phyloP scores from a whole-genome alignment of 768 basidiomycete species.

The Termitomyces titanicus region DNA sequence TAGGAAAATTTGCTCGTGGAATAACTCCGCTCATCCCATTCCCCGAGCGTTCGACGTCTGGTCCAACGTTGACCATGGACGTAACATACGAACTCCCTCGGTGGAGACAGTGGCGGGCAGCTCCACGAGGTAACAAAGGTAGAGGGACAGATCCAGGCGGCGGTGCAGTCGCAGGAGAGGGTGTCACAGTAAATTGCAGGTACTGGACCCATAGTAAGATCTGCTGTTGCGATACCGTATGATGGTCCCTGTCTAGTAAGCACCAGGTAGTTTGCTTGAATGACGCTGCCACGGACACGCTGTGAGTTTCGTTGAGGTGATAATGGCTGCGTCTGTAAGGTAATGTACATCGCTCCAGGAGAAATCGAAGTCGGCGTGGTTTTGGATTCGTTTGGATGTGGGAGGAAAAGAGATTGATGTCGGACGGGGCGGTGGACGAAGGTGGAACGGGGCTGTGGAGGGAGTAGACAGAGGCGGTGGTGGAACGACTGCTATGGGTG shows the following conservation, averaged over 20 bases:
- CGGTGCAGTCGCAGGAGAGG: slow-evolving; percentile 30
- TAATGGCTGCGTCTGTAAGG: no score
- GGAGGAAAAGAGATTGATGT: no score
- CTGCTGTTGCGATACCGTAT: slow-evolving; percentile 52
- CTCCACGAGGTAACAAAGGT: slow-evolving; percentile 2
- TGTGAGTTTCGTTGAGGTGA: slow-evolving; percentile 7
- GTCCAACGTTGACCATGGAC: background rate
- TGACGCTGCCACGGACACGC: slow-evolving; percentile 12
- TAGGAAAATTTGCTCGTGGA: no score
- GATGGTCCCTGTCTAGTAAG: slow-evolving; percentile 11
- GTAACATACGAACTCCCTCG: slow-evolving; percentile 6
- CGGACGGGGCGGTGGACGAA: slow-evolving; percentile 31
- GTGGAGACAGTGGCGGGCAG: background rate
- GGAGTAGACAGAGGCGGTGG: slow-evolving; percentile 13
- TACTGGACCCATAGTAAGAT: slow-evolving; percentile 58
- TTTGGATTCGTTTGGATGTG: slow-evolving; percentile 46
- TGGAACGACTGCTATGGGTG: slow-evolving; percentile 1
- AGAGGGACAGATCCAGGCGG: slow-evolving; percentile 3
- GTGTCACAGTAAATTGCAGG: slow-evolving; percentile 59
- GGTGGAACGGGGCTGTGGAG: slow-evolving; percentile 15
- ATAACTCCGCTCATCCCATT: slow-evolving; percentile 15
- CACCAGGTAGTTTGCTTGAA: slow-evolving; percentile 27
- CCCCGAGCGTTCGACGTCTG: background rate
- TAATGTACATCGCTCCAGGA: slow-evolving; percentile 49
- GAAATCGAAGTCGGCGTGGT: slow-evolving; percentile 27